These are phyloP conservation scores for Fraxinus latifolia DNA, from an alignment of 305 asterid genomes.

Conservation along the genomic window DNA sequence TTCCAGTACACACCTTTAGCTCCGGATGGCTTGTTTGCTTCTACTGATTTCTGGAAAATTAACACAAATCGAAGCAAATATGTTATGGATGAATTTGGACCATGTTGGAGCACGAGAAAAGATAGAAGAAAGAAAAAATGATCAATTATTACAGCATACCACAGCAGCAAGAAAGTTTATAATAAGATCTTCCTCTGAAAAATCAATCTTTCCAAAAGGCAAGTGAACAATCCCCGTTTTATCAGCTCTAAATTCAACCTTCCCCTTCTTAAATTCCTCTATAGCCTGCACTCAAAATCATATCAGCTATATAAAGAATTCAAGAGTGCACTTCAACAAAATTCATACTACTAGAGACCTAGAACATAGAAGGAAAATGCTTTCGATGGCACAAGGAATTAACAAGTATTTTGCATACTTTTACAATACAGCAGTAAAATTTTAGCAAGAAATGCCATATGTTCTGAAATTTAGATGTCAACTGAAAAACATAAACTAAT, in stretches of 20 bases:
- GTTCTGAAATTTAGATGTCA: neutral
- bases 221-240: slow-evolving; percentile 97
- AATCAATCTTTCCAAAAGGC: slow-evolving; percentile 83
- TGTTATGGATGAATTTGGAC: neutral
- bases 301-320: neutral
- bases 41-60: slow-evolving; percentile 78
- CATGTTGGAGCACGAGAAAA: neutral
- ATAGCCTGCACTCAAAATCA: slow-evolving; percentile 59
- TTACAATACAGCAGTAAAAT: neutral
- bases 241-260: slow-evolving; percentile 94
- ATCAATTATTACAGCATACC: slow-evolving; percentile 35
- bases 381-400: slow-evolving; percentile 1
- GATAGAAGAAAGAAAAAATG: neutral
- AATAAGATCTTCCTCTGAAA: slow-evolving; percentile 85
- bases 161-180: slow-evolving; percentile 74
- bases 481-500: neutral
- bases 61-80: neutral
- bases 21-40: slow-evolving; percentile 86
- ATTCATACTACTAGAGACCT: neutral
- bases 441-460: slow-evolving; percentile 6
- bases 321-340: neutral
- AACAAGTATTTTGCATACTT: neutral
- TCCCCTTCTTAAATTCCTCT: slow-evolving; percentile 94
- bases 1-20: slow-evolving; percentile 95
- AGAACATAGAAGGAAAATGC: slow-evolving; percentile 1